Conservation (phyloP, 2,329 filamentous ascomycete species). For the Ophiostoma montium region DNA sequence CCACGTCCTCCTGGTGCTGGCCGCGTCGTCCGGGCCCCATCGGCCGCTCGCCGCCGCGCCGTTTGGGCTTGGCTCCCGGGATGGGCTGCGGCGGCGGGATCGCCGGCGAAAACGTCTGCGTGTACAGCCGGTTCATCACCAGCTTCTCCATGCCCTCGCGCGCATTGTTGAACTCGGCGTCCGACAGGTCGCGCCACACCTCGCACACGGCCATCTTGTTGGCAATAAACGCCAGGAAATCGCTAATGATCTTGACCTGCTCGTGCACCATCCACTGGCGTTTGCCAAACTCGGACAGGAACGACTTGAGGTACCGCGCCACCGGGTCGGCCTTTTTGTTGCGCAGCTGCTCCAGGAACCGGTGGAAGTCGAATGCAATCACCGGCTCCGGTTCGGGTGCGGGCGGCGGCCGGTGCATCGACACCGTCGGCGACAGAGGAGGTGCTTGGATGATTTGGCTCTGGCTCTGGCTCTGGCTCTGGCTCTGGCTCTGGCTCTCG, state of each 20-base stretch:
- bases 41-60: conserved; percentile 52
- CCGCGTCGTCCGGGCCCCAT: conserved; percentile 75
- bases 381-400: conserved; percentile 68
- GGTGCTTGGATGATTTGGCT: conserved; percentile 17
- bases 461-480: conserved; percentile 25
- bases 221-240: conserved; percentile 90
- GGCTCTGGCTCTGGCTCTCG: neutral
- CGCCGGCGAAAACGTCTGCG: conserved; percentile 89
- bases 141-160: conserved; percentile 98
- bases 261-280: conserved; percentile 99
- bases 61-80: conserved; percentile 52
- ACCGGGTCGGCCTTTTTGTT: conserved; percentile 98
- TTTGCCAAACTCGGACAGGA: conserved; percentile 87
- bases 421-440: conserved; percentile 31
- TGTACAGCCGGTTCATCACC: conserved; percentile 95
- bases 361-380: conserved; percentile 90
- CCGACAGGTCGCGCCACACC: conserved; percentile 89
- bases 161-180: conserved; percentile 96
- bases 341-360: conserved; percentile 87
- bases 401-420: conserved; percentile 50
- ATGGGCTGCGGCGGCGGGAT: conserved; percentile 70
- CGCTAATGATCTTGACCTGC: conserved; percentile 96
- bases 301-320: conserved; percentile 87
- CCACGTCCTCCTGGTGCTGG: conserved; percentile 96
- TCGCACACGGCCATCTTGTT: conserved; percentile 98